These are phyloP conservation scores for Leccinellum luteum DNA, from an alignment of 768 basidiomycete species.

Conservation along the genomic window DNA sequence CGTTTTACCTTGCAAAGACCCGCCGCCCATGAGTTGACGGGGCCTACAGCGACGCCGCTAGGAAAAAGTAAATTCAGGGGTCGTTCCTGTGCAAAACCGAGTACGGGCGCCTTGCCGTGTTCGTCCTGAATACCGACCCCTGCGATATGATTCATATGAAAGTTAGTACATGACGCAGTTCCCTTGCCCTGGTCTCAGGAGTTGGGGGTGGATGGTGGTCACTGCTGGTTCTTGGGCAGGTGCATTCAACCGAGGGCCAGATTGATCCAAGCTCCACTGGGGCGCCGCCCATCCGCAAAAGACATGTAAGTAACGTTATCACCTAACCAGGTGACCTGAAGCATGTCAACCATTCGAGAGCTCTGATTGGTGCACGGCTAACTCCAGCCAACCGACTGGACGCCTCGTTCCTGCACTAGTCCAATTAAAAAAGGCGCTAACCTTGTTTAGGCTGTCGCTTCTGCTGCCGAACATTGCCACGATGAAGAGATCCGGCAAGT, in stretches of 20 bases:
- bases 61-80: slow-evolving; percentile 2
- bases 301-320: neutral
- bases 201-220: neutral
- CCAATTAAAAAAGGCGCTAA: neutral
- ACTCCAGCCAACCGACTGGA: neutral
- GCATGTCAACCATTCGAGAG: neutral
- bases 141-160: neutral
- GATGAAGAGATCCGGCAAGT: neutral
- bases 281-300: neutral
- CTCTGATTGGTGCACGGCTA: neutral
- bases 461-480: neutral
- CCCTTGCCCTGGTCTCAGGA: neutral
- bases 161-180: neutral
- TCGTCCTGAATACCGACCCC: neutral
- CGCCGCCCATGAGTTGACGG: neutral
- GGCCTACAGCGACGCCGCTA: neutral
- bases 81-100: neutral
- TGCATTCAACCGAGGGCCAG: neutral
- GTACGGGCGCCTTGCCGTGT: neutral
- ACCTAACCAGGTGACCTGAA: neutral
- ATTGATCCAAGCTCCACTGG: neutral
- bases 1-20: neutral
- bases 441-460: neutral
- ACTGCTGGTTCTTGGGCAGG: neutral
- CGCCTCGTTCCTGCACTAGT: neutral